These are phyloP conservation scores for Willaertia magna DNA, from an alignment of 208 protist species.

Conservation along the genomic window DNA sequence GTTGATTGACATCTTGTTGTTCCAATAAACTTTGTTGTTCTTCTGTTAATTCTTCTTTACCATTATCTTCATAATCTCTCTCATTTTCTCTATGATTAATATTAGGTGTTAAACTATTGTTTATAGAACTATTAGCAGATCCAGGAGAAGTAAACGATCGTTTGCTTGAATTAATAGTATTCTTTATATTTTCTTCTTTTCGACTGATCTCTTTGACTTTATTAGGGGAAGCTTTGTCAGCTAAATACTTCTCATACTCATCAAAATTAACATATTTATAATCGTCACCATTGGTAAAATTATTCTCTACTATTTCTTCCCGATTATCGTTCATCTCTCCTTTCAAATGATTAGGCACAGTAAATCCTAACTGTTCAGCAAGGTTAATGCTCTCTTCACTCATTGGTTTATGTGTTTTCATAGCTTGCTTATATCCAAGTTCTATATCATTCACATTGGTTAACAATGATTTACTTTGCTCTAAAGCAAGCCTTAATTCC, in stretches of 20 bases:
- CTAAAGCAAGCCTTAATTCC: background rate
- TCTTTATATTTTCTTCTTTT: background rate
- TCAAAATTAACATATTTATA: background rate
- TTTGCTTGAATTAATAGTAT: background rate
- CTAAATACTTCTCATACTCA: background rate
- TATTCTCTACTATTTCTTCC: background rate
- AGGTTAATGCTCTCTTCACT: background rate
- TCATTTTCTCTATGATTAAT: too few species aligned
- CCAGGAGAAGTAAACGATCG: background rate
- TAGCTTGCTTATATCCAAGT: background rate
- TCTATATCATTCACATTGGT: background rate
- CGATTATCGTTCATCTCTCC: background rate
- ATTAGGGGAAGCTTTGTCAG: background rate
- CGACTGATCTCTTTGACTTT: background rate
- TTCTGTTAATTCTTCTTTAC: background rate
- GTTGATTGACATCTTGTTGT: background rate
- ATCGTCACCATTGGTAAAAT: background rate
- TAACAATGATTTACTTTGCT: background rate
- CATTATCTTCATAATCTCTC: background rate
- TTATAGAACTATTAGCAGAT: too few species aligned
- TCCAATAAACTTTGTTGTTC: background rate
- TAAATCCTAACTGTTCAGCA: background rate
- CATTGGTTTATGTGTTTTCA: background rate
- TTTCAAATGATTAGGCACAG: background rate
- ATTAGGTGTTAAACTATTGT: too few species aligned